A percentile compares a stretch with the other conserved stretches of the same genome.
These are phyloP conservation scores for Phialophora expanda DNA, from an alignment of 2,329 filamentous ascomycete genomes.

Conservation along the genomic window DNA sequence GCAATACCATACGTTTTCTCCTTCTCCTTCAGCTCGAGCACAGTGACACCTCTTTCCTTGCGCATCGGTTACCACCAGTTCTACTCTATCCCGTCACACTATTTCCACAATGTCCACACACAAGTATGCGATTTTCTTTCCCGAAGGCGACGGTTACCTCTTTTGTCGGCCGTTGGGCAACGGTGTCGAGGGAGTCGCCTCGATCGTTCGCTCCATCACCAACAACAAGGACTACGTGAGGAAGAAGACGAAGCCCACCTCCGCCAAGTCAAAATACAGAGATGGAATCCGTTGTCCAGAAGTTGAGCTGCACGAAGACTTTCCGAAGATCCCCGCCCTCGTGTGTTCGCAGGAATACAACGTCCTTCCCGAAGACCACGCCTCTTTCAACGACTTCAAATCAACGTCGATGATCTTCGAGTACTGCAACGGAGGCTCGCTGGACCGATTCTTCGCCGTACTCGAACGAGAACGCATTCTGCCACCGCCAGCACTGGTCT, in stretches of 20 bases:
- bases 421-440: constrained; percentile 28
- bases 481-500: constrained; percentile 13
- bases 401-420: constrained; percentile 22
- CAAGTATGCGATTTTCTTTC: constrained; percentile 26
- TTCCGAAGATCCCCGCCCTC: constrained; percentile 16
- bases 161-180: constrained; percentile 2
- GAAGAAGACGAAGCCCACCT: constrained; percentile 25
- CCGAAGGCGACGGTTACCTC: constrained; percentile 24
- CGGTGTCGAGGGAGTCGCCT: constrained; percentile 12
- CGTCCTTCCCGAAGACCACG: constrained; percentile 1
- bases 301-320: constrained; percentile 19
- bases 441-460: constrained; percentile 14
- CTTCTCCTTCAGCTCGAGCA: background rate
- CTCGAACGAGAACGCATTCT: constrained; percentile 2
- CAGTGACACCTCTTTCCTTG: background rate
- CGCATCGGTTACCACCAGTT: background rate
- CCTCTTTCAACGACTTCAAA: constrained; percentile 3
- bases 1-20: background rate
- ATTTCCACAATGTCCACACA: background rate
- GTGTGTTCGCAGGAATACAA: constrained; percentile 7
- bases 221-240: constrained; percentile 30
- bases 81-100: background rate
- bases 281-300: constrained; percentile 11
- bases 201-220: constrained; percentile 24
- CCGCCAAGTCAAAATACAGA: background rate